A percentile compares a stretch with the other conserved stretches of the same genome.
Evolutionary conservation across 495 filamentous ascomycete species (phyloP).

Genomic region (Penicillium alfredii): DNA sequence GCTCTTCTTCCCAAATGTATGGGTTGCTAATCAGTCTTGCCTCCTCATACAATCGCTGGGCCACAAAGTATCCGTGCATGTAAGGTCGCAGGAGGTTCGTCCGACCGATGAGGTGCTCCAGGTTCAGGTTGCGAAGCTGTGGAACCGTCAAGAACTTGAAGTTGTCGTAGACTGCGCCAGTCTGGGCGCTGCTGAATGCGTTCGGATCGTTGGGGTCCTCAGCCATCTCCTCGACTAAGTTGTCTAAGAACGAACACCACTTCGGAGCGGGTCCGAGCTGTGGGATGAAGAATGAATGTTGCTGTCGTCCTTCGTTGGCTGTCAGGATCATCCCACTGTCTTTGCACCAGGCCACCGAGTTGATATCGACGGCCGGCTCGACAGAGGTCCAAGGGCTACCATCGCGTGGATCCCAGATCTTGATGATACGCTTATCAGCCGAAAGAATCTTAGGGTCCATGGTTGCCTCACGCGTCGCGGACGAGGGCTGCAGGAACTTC

Average conservation of each 20-base stretch:
- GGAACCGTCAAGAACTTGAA: conserved; percentile 92
- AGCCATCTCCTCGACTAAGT: conserved; percentile 97
- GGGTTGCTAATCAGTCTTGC: conserved; percentile 88
- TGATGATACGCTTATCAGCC: conserved; percentile 91
- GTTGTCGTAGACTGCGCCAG: conserved; percentile 86
- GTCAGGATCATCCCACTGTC: conserved; percentile 89
- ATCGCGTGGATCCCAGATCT: conserved; percentile 81
- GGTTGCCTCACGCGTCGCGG: conserved; percentile 50
- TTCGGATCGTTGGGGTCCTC: conserved; percentile 67
- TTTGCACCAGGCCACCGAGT: conserved; percentile 80
- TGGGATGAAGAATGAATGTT: conserved; percentile 95
- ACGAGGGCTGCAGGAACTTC: conserved; percentile 73
- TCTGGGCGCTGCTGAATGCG: conserved; percentile 46
- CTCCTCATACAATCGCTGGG: conserved; percentile 87
- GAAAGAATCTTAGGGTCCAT: conserved; percentile 83
- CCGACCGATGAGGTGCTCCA: conserved; percentile 81
- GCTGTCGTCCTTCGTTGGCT: conserved; percentile 87
- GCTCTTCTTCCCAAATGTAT: conserved; percentile 83
- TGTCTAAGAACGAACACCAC: conserved; percentile 97
- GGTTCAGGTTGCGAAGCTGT: conserved; percentile 71
- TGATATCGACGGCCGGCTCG: conserved; percentile 90
- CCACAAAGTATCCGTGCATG: conserved; percentile 98
- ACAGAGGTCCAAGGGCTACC: conserved; percentile 90
- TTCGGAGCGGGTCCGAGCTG: conserved; percentile 85
- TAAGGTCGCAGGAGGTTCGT: conserved; percentile 85